phyloP scores from a whole-genome alignment of 2,329 filamentous ascomycete genomes.

The Pseudogymnoascus sp. region DNA sequence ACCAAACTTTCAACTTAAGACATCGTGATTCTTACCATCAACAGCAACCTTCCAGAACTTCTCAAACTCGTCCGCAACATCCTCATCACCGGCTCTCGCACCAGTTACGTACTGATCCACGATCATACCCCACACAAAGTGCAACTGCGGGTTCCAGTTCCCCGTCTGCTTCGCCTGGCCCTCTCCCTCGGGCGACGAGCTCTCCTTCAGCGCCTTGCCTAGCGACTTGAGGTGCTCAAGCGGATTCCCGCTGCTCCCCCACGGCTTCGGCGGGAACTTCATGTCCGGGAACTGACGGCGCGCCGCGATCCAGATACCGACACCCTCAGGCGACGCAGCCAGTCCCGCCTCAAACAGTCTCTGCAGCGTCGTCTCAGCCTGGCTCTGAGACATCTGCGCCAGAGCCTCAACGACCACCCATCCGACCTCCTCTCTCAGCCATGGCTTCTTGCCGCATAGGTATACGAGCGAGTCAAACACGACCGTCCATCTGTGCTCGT shows the following conservation, averaged over 20 bases:
- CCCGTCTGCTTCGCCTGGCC: slow-evolving; percentile 46
- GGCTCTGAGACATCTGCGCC: slow-evolving; percentile 48
- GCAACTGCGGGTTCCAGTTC: slow-evolving; percentile 71
- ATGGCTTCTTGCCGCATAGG: slow-evolving; percentile 73
- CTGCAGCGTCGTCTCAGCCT: slow-evolving; percentile 55
- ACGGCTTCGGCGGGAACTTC: slow-evolving; percentile 61
- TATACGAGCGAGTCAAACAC: slow-evolving; percentile 68
- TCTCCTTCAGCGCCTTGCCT: slow-evolving; percentile 73
- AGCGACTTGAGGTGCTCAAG: slow-evolving; percentile 64
- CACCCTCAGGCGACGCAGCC: slow-evolving; percentile 75
- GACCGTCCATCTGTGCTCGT: slow-evolving; percentile 53
- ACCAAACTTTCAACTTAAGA: neutral
- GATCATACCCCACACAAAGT: slow-evolving; percentile 82
- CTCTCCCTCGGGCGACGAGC: slow-evolving; percentile 43
- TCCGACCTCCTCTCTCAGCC: slow-evolving; percentile 83
- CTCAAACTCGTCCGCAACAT: slow-evolving; percentile 44
- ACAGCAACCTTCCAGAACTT: slow-evolving; percentile 83
- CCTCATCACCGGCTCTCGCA: slow-evolving; percentile 24
- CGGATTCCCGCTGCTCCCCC: slow-evolving; percentile 63
- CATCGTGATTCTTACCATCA: slow-evolving; percentile 56
- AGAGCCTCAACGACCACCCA: slow-evolving; percentile 72
- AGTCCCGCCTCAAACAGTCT: slow-evolving; percentile 58
- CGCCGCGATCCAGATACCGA: slow-evolving; percentile 78
- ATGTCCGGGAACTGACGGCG: slow-evolving; percentile 56
- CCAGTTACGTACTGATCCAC: slow-evolving; percentile 46